Evolutionary conservation across 495 filamentous ascomycete genomes (phyloP).

Genomic region (Penicillium parvum): DNA sequence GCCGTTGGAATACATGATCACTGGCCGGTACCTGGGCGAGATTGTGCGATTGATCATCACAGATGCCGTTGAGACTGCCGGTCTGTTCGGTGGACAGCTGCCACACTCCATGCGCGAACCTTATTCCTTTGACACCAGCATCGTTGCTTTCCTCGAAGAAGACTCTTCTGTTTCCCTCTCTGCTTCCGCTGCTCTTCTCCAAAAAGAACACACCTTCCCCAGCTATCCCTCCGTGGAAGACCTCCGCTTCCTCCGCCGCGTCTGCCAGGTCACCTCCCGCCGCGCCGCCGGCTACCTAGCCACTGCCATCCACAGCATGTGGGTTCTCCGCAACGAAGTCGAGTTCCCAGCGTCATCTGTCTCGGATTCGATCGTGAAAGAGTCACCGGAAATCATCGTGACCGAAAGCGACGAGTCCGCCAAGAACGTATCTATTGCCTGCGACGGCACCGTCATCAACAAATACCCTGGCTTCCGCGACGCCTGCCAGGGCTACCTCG

Average conservation of each 20-base stretch:
- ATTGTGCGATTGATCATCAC: conserved; percentile 71
- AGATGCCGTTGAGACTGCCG: conserved; percentile 54
- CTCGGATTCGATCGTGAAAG: conserved; percentile 29
- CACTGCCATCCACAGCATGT: conserved; percentile 61
- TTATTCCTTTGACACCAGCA: conserved; percentile 68
- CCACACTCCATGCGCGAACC: conserved; percentile 57
- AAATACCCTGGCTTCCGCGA: conserved; percentile 54
- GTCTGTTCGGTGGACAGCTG: conserved; percentile 50
- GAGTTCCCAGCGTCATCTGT: conserved; percentile 31
- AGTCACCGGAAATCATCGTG: conserved; percentile 38
- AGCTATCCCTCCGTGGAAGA: conserved; percentile 46
- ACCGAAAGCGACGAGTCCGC: conserved; percentile 32
- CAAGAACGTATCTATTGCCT: conserved; percentile 45
- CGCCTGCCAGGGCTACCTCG: conserved; percentile 46
- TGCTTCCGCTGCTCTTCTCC: conserved; percentile 43
- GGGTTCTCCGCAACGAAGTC: conserved; percentile 49
- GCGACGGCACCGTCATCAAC: conserved; percentile 58
- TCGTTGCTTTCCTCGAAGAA: conserved; percentile 52
- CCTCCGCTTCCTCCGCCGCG: conserved; percentile 50
- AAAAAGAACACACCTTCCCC: conserved; percentile 47
- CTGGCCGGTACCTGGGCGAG: conserved; percentile 81
- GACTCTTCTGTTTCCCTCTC: conserved; percentile 46
- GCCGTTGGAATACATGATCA: conserved; percentile 86
- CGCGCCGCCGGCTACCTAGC: conserved; percentile 62
- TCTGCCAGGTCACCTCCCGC: conserved; percentile 51